Evolutionary conservation across 2,329 filamentous ascomycete species (phyloP).

Genomic region (Pseudophaeomoniella oleicola): DNA sequence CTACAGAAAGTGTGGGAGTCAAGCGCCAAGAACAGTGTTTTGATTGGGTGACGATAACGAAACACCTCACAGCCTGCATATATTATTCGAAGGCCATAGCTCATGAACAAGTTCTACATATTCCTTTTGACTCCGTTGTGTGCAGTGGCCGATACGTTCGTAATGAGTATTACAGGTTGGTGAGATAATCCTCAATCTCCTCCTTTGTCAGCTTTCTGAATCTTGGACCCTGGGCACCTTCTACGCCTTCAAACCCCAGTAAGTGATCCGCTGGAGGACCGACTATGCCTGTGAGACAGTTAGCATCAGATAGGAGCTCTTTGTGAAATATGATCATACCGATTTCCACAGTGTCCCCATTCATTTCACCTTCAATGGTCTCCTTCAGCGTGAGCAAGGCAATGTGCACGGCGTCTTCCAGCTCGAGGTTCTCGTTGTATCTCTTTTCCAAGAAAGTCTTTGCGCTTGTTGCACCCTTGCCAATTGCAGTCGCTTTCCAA

Average conservation of each 20-base stretch:
- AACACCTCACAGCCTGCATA: too few species aligned
- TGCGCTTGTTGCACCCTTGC: conserved; percentile 93
- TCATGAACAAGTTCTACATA: too few species aligned
- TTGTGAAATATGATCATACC: conserved; percentile 38
- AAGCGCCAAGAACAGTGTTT: too few species aligned
- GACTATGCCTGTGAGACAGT: conserved; percentile 60
- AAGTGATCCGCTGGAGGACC: conserved; percentile 87
- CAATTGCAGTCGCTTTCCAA: conserved; percentile 98
- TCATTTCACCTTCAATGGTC: conserved; percentile 99
- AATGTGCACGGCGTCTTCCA: conserved; percentile 98
- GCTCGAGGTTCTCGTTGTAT: conserved; percentile 90
- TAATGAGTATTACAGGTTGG: conserved; percentile 68
- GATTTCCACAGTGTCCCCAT: conserved; percentile 95
- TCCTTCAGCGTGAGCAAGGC: conserved; percentile 94
- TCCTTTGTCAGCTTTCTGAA: conserved; percentile 93
- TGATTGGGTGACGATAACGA: too few species aligned
- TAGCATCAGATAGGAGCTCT: conserved; percentile 3
- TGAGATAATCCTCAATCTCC: conserved; percentile 98
- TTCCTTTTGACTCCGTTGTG: neutral
- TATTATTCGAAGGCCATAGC: too few species aligned
- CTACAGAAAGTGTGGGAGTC: too few species aligned
- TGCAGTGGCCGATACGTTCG: neutral
- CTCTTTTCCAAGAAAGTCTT: conserved; percentile 99
- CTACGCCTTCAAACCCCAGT: conserved; percentile 78
- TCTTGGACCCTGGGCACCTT: conserved; percentile 68